Percentiles rank a stretch among this genome's conserved stretches.
phyloP scores from a whole-genome alignment of 1,284 basidiomycete genomes.

The Pulchroboletus neoregius region DNA sequence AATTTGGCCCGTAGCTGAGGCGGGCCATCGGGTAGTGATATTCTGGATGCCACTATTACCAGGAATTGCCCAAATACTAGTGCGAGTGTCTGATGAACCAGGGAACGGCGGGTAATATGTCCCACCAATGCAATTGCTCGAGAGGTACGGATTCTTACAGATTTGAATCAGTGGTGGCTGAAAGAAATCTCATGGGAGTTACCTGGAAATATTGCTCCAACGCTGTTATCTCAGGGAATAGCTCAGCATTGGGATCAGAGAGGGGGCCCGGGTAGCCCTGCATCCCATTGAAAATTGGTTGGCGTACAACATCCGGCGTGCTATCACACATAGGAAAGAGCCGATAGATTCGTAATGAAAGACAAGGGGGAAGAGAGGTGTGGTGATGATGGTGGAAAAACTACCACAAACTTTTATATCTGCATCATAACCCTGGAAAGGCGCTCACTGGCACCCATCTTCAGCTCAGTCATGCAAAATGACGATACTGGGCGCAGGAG shows the following conservation, averaged over 20 bases:
- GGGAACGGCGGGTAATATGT: background rate
- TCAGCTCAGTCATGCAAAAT: background rate
- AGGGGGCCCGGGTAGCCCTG: background rate
- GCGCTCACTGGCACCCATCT: background rate
- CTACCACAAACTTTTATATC: slow-evolving; percentile 11
- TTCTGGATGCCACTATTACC: background rate
- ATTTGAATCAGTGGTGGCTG: background rate
- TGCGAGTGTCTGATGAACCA: background rate
- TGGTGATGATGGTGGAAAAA: background rate
- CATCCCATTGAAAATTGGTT: background rate
- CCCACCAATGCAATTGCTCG: background rate
- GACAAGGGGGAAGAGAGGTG: background rate
- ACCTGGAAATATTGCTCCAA: slow-evolving; percentile 5
- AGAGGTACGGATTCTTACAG: background rate
- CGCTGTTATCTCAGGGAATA: background rate
- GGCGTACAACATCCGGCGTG: background rate
- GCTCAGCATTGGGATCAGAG: background rate
- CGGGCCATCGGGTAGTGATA: background rate
- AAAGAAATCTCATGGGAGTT: background rate
- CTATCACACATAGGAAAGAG: background rate
- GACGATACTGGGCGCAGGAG: background rate
- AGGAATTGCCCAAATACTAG: background rate
- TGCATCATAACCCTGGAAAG: background rate
- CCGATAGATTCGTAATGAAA: background rate
- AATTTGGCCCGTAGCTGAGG: no score